Evolutionary conservation across 2,329 filamentous ascomycete species (phyloP).

Genomic region (Tolypocladium ovalisporum): DNA sequence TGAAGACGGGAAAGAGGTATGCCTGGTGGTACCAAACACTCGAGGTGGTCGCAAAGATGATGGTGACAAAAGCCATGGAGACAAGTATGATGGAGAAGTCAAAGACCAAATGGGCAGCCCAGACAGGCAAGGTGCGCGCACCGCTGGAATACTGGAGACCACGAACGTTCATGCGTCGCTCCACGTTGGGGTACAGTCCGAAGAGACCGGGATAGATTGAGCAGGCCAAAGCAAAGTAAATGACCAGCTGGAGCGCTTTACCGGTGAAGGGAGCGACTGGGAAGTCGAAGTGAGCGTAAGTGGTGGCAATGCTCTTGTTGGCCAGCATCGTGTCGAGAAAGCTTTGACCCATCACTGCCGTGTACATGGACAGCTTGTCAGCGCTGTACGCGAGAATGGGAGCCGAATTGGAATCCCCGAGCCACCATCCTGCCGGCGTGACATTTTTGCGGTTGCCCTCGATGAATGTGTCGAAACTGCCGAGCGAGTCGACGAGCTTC

Average conservation of each 20-base stretch:
- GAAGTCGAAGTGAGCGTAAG: slow-evolving; percentile 65
- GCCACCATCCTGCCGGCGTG: slow-evolving; percentile 63
- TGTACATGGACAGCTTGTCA: slow-evolving; percentile 44
- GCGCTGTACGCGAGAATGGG: slow-evolving; percentile 64
- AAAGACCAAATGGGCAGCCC: slow-evolving; percentile 73
- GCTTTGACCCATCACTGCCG: slow-evolving; percentile 51
- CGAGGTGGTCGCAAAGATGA: slow-evolving; percentile 56
- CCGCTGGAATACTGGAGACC: slow-evolving; percentile 88
- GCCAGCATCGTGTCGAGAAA: slow-evolving; percentile 52
- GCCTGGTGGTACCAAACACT: slow-evolving; percentile 65
- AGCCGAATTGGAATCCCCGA: slow-evolving; percentile 48
- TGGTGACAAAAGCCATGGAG: slow-evolving; percentile 53
- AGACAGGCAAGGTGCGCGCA: slow-evolving; percentile 69
- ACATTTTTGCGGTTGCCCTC: slow-evolving; percentile 52
- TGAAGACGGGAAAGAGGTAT: slow-evolving; percentile 72
- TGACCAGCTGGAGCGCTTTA: slow-evolving; percentile 66
- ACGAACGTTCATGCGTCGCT: slow-evolving; percentile 67
- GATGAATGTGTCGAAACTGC: slow-evolving; percentile 59
- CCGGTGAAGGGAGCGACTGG: slow-evolving; percentile 61
- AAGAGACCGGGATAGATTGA: slow-evolving; percentile 77
- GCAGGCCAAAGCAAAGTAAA: slow-evolving; percentile 74
- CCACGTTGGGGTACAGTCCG: slow-evolving; percentile 76
- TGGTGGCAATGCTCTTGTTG: slow-evolving; percentile 57
- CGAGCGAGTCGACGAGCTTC: slow-evolving; percentile 48
- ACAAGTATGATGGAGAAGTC: slow-evolving; percentile 65